Conservation (phyloP, 2,329 filamentous ascomycete genomes). For the Myriosclerotinia curreyana region DNA sequence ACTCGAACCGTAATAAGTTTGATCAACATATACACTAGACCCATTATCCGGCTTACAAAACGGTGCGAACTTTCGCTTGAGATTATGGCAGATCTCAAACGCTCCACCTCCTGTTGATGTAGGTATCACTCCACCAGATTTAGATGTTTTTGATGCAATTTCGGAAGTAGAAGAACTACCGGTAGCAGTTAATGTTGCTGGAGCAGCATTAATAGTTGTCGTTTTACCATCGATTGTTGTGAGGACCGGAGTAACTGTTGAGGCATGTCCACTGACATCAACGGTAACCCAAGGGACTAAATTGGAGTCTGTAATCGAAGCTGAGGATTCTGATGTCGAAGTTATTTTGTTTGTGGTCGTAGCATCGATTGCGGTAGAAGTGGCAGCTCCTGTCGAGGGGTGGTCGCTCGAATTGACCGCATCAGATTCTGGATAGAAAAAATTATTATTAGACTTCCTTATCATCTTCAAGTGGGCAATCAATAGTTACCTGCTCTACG, state of each 20-base stretch:
- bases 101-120: constrained; percentile 32
- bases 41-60: constrained; percentile 38
- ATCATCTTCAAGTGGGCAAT: too few species aligned
- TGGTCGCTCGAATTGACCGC: not conserved
- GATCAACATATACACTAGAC: constrained; percentile 33
- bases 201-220: constrained; percentile 31
- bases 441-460: not conserved
- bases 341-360: not conserved
- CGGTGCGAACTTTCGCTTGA: constrained; percentile 33
- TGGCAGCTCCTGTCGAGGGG: not conserved
- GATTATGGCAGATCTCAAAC: constrained; percentile 36
- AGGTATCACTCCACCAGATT: constrained; percentile 23
- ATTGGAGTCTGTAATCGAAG: constrained; percentile 15
- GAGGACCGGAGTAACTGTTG: constrained; percentile 34
- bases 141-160: constrained; percentile 20
- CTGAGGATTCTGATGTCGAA: not conserved
- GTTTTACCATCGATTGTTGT: constrained; percentile 31
- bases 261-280: constrained; percentile 31
- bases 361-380: not conserved
- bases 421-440: constrained; percentile 2
- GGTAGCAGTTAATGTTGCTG: constrained; percentile 27
- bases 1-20: constrained; percentile 36
- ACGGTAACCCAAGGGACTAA: constrained; percentile 35
- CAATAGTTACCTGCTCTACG: not conserved
- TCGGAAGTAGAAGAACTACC: constrained; percentile 24